Base-by-base conservation (phyloP, 2,329 filamentous ascomycete genomes). In the Periconia macrospinosa region DNA sequence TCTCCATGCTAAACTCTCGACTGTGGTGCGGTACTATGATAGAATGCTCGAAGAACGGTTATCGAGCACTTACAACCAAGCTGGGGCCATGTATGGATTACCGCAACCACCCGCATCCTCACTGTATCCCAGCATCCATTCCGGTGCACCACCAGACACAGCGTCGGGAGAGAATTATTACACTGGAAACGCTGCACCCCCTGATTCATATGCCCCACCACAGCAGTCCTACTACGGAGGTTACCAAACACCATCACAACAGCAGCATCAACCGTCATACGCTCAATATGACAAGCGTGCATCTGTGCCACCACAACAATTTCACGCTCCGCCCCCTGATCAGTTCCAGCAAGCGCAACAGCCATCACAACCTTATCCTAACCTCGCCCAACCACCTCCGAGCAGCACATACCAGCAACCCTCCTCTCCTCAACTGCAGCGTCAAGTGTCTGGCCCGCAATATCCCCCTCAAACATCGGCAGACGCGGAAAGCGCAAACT, bases 1-100 rank as follows among this genome's bases (percentile, higher is more conserved):
- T 72, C 80, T 99, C 0, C 94, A 99, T 71, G 90, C 92, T 17
- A 99, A 99, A 72, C 80, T 99, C 20, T 94, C 93, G 0, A 97
- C 93, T 0, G 94, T 97, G 23, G 94, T 99, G 6, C 86, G 94
- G 33, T 97, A 97, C 71, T 99, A 99, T 70, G 94, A 99, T 73
- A 87, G 92, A 41, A 97, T 99, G 94, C 82, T 99, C 15, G 94
- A 99, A 75, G 94, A 99, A 59, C 86, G 94, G 40, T 81, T 99
- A 23, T 96, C 92, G 9, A 95, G 89, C 72, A 93, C 94, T 1
- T 97, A 97, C 71, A 89, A 86, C 59, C 91, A 96, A 66, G 89
- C 93, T 37, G 68, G 71, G 33, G 72, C 78, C 35, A 73, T 74
- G 60, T 75, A 75, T 44, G 68, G 70, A 23, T 62, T 73, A 37